A percentile compares a stretch with the other conserved stretches of the same genome.
phyloP scores from a whole-genome alignment of 2,329 filamentous ascomycete species.

The Gnomoniopsis smithogilvyi region DNA sequence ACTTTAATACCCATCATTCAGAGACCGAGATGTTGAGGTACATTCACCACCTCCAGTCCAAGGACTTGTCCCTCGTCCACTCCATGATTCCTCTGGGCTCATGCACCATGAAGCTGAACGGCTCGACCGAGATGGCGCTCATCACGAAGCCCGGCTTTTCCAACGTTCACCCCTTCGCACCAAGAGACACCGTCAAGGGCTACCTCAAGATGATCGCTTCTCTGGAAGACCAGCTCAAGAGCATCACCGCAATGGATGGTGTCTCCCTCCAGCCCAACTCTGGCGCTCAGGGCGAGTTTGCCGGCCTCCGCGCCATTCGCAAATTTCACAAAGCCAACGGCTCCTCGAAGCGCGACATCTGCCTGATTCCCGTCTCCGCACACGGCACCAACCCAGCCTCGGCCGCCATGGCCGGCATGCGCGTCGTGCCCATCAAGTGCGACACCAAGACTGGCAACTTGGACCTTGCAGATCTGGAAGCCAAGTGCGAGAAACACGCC shows the following conservation, averaged over 20 bases:
- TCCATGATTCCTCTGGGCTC: slow-evolving; percentile 98
- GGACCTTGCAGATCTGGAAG: slow-evolving; percentile 79
- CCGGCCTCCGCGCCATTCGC: slow-evolving; percentile 83
- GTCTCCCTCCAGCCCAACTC: slow-evolving; percentile 93
- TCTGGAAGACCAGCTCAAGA: slow-evolving; percentile 71
- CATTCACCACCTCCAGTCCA: slow-evolving; percentile 89
- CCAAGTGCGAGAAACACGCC: slow-evolving; percentile 84
- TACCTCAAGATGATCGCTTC: slow-evolving; percentile 69
- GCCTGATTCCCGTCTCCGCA: slow-evolving; percentile 89
- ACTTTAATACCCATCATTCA: slow-evolving; percentile 93
- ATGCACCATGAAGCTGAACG: slow-evolving; percentile 98
- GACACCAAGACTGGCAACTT: slow-evolving; percentile 84
- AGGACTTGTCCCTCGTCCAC: slow-evolving; percentile 89
- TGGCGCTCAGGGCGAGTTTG: slow-evolving; percentile 92
- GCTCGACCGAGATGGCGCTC: slow-evolving; percentile 88
- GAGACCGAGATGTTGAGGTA: slow-evolving; percentile 94
- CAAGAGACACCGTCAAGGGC: slow-evolving; percentile 59
- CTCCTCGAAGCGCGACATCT: slow-evolving; percentile 77
- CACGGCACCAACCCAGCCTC: slow-evolving; percentile 96
- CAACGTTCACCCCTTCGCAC: slow-evolving; percentile 78
- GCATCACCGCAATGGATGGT: slow-evolving; percentile 87
- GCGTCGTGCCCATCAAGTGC: slow-evolving; percentile 89
- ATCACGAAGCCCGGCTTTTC: slow-evolving; percentile 74
- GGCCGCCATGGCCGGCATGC: slow-evolving; percentile 94
- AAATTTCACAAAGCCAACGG: slow-evolving; percentile 72